Conservation (phyloP, 1,284 basidiomycete genomes). For the Ceratobasidium papillatum region DNA sequence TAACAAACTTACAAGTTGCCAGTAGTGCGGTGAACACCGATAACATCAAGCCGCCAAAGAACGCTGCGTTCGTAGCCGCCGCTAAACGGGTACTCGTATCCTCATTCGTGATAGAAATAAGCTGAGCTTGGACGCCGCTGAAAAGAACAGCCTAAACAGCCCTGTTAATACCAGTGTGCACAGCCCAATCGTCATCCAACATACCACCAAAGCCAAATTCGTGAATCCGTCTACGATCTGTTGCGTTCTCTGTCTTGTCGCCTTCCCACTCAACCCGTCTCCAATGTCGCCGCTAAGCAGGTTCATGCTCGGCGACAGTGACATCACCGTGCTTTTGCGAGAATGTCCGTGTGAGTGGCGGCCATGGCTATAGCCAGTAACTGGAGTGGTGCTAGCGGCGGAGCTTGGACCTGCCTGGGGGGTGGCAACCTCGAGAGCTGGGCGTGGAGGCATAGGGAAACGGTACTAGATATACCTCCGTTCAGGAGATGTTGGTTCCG, state of each 20-base stretch:
- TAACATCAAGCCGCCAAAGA: conserved; percentile 35
- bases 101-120: conserved; percentile 29
- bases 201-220: conserved; percentile 38
- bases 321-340: conserved; percentile 28
- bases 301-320: conserved; percentile 28
- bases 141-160: conserved; percentile 33
- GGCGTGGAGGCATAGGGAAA: not conserved
- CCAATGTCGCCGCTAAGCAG: conserved; percentile 15
- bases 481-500: not conserved
- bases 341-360: not conserved
- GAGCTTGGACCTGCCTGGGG: conserved; percentile 16
- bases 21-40: conserved; percentile 31
- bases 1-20: conserved; percentile 3
- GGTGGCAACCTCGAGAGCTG: conserved; percentile 16
- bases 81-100: conserved; percentile 7
- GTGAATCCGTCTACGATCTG: conserved; percentile 33
- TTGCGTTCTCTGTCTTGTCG: conserved; percentile 35
- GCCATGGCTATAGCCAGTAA: not conserved
- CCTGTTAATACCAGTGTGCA: not conserved
- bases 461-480: not conserved
- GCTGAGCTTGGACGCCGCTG: conserved; percentile 38
- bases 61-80: conserved; percentile 31
- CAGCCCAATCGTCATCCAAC: not conserved
- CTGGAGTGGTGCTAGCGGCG: not conserved
- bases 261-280: conserved; percentile 24